Evolutionary conservation across 2,329 filamentous ascomycete species (phyloP), one percentile per base, ranked within the genome.

Genomic region (Alternaria burnsii): DNA sequence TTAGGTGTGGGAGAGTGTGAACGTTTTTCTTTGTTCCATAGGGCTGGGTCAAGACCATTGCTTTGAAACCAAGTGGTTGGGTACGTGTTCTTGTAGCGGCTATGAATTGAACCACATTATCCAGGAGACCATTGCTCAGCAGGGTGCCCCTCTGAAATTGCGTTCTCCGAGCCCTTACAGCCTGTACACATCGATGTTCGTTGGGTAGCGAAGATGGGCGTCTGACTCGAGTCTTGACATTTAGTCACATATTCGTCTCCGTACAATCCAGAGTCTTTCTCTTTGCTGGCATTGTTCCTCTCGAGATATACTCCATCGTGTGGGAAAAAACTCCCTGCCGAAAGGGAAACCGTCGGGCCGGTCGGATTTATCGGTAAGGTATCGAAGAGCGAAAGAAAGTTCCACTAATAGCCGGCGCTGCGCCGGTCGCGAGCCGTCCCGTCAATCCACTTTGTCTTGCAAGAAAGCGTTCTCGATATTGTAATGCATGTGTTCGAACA

Each of bases 371-470:
- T 57, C 40, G 47, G 47, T 38, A 40, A 41, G 40, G 30, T 20
- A 20, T 22, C 7, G 12, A 22, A 30, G 7, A 10, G 50, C 22
- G 20, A 43, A 26, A 42, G 40, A 26, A 22, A n/a, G 28, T 53
- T 53, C 44, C 55, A 52, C 48, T 52, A 24, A 52, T 57, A 38
- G 28, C 55, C 38, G 48, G 55, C 28, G 34, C n/a, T 41, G 36
- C 51, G 51, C 38, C 51, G 34, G 28, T 52, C 46, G 41, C 55
- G 47, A 52, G 55, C 55, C 55, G 47, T 44, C 40, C 55, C 47
- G 47, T 42, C 34, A 52, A 42, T 28, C 30, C 38, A 43, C 40
- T 52, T 38, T 30, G 16, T 32, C 40, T 44, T 30, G 10, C 30
- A 50, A 44, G 18, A 38, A 16, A 52, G 18, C 47, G 22, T 40